Conservation (phyloP, 2,329 filamentous ascomycete genomes). For the Juglanconis sp. region DNA sequence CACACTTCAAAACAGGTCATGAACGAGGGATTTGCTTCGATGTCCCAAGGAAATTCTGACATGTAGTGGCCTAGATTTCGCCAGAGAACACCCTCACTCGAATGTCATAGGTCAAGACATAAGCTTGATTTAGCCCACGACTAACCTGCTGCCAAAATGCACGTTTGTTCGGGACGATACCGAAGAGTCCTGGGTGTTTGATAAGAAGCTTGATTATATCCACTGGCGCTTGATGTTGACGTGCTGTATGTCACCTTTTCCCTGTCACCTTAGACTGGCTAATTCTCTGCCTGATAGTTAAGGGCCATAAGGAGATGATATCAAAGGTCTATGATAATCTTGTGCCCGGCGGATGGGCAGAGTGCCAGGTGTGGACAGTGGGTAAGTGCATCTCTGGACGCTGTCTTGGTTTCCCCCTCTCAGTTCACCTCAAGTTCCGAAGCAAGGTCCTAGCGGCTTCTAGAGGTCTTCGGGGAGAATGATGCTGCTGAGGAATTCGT, state of each 20-base stretch:
- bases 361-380: neutral
- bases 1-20: neutral
- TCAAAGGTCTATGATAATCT: neutral
- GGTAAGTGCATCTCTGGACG: neutral
- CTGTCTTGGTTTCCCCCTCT: too few relatives aligned
- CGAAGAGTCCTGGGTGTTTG: conserved; percentile 5
- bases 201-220: neutral
- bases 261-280: neutral
- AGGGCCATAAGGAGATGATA: neutral
- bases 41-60: neutral
- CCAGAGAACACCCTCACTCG: conserved; percentile 3
- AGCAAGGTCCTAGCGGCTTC: neutral
- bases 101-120: conserved; percentile 10
- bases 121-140: conserved; percentile 17
- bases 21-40: too few relatives aligned
- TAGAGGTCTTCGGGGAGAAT: neutral
- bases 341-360: neutral
- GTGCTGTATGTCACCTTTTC: neutral
- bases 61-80: neutral
- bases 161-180: neutral
- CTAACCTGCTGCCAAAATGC: conserved; percentile 5
- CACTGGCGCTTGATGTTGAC: conserved; percentile 1
- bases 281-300: neutral
- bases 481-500: neutral
- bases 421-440: neutral